These are phyloP conservation scores for Eragrostis curvula DNA, from an alignment of 176 grass and related monocot genomes.

Conservation along the genomic window DNA sequence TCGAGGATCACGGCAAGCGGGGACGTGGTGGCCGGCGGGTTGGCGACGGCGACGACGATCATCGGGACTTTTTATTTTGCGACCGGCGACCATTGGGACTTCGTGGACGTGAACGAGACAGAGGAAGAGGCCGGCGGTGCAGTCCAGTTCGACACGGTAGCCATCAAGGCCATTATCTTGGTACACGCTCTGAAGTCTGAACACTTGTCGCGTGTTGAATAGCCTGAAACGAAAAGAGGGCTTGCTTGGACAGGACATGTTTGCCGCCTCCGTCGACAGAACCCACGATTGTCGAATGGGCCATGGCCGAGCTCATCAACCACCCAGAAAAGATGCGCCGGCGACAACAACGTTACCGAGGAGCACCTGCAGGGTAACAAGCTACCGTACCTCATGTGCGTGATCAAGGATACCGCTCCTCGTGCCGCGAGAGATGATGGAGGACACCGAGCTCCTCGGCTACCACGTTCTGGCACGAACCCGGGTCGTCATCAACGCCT, in stretches of 20 bases:
- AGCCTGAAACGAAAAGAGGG: too few species aligned
- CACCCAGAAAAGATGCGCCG: constrained; percentile 27
- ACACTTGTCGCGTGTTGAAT: too few species aligned
- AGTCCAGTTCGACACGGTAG: constrained; percentile 17
- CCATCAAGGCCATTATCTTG: constrained; percentile 46
- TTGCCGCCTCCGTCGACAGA: constrained; percentile 20
- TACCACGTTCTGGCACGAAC: constrained; percentile 34
- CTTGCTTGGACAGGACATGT: constrained; percentile 36
- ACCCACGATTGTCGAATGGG: constrained; percentile 14
- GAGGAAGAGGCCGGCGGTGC: not conserved
- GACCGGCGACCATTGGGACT: constrained; percentile 38
- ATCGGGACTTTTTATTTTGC: too few species aligned
- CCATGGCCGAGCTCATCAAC: constrained; percentile 48
- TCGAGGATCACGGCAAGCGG: constrained; percentile 27
- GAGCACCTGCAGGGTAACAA: constrained; percentile 20
- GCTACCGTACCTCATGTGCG: constrained; percentile 31
- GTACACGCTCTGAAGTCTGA: not conserved
- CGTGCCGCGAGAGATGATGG: constrained; percentile 38
- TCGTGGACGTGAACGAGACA: constrained; percentile 44
- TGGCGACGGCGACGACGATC: not conserved
- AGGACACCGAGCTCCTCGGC: constrained; percentile 34
- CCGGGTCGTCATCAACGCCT: constrained; percentile 54
- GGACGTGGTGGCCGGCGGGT: not conserved
- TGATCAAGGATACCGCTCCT: constrained; percentile 53
- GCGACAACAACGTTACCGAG: constrained; percentile 43